Evolutionary conservation across 2,329 filamentous ascomycete genomes (phyloP), one percentile per base, ranked within the genome.

Genomic region (Aspergillus neotritici): DNA sequence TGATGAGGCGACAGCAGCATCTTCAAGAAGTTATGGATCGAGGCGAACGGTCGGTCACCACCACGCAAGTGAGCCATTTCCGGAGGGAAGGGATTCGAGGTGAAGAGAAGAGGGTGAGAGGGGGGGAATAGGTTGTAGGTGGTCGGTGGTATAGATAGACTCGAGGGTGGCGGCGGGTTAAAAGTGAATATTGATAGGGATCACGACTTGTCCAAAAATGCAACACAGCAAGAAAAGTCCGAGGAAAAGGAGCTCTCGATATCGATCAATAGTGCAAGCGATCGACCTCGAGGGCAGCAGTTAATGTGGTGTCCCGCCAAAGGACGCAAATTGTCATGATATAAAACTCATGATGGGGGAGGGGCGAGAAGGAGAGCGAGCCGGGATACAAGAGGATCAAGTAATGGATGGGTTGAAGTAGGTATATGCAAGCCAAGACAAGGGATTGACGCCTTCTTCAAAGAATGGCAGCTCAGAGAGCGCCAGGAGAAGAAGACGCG

Each of bases 1-100:
- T 66, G 58, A 37, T 66, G 67, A 34, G 68, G 64, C 25, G 69
- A 60, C 41, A 66, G 61, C 31, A 73, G 60, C 67, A 74, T 71
- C 56, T 68, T 71, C 47, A 70, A 53, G 12, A 70, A 52, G 44
- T 64, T 66, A 40, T 69, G 65, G 48, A 71, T 56, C 32, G 60
- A 62, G 16, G 62, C 58, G 43, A 65, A 64, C 21, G 54, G 51
- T 53, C 58, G 54, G 47, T 64, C 57, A 48, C 56, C 52, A 47
- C 56, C 51, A 47, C 54, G 60, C 38, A 60, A 46, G 48, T 64
- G 57, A 46, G 60, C 60, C 62, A 65, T 65, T 31, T 42, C 55
- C 55, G 47, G 36, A 31, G 31, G 28, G 28, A 40, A 15, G 32
- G 34, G 36, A 47, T 31, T 31, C 43, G 29, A 48, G 16, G 40